Percentiles rank a stretch among this genome's conserved stretches.
phyloP scores from a whole-genome alignment of 2,329 filamentous ascomycete species.

The Endothia cerciana region DNA sequence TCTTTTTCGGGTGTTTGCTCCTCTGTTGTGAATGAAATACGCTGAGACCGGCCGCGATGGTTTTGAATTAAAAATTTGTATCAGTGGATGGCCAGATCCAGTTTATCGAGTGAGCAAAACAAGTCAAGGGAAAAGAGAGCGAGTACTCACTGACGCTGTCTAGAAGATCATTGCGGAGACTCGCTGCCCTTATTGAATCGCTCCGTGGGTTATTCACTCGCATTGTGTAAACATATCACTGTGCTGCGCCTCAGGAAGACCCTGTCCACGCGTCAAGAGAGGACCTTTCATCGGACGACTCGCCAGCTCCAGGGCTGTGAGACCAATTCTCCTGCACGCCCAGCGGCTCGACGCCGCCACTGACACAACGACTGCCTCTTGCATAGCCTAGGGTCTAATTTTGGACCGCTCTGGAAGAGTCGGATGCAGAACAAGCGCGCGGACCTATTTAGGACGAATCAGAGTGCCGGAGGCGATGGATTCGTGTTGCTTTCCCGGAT shows the following conservation, averaged over 20 bases:
- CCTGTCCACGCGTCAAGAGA: background rate
- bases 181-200: background rate
- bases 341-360: background rate
- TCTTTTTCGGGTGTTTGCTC: background rate
- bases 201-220: background rate
- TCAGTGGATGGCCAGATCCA: conserved; percentile 5
- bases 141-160: background rate
- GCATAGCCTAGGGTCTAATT: background rate
- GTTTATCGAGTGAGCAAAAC: background rate
- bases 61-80: background rate
- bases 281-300: background rate
- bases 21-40: background rate
- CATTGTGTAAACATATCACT: background rate
- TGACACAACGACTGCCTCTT: background rate
- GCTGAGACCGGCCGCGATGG: background rate
- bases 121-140: background rate
- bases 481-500: background rate
- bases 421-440: conserved; percentile 2
- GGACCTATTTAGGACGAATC: background rate
- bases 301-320: background rate
- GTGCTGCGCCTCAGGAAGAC: background rate
- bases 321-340: conserved; percentile 5
- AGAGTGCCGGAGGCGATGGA: background rate
- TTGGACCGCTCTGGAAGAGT: background rate
- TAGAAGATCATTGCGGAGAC: background rate